Evolutionary conservation across 257 asterid species (phyloP).

Genomic region (Solanum rostratum): DNA sequence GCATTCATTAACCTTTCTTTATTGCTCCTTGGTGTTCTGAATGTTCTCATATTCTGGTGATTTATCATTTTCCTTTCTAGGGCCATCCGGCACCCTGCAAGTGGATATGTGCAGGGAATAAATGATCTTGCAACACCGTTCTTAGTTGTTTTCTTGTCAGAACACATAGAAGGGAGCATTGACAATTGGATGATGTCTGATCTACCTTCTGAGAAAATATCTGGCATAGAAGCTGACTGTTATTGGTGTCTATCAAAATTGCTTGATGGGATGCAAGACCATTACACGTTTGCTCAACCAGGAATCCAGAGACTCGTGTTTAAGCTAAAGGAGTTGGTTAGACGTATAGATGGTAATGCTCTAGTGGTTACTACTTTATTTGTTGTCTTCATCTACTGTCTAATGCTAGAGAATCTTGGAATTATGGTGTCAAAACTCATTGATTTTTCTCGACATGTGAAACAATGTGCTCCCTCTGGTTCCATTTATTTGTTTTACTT

Average conservation of each 20-base stretch:
- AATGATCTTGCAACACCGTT: slow-evolving; percentile 95
- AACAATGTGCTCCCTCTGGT: background rate
- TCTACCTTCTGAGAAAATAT: slow-evolving; percentile 60
- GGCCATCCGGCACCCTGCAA: slow-evolving; percentile 98
- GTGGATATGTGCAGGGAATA: slow-evolving; percentile 99
- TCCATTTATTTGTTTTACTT: background rate
- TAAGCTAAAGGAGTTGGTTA: slow-evolving; percentile 88
- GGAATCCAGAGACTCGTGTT: slow-evolving; percentile 96
- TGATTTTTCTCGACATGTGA: background rate
- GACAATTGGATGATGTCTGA: slow-evolving; percentile 65
- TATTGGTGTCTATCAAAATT: slow-evolving; percentile 93
- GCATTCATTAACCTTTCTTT: background rate
- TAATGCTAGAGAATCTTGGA: background rate
- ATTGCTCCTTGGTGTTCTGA: background rate
- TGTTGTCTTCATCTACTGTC: background rate
- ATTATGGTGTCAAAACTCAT: background rate
- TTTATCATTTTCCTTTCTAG: slow-evolving; percentile 21
- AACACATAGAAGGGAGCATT: slow-evolving; percentile 63
- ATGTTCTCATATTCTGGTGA: background rate
- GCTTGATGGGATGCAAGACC: slow-evolving; percentile 99
- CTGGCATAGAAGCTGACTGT: slow-evolving; percentile 88
- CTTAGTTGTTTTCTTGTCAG: slow-evolving; percentile 87
- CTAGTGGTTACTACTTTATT: background rate
- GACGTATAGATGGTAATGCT: slow-evolving; percentile 81
- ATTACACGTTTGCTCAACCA: slow-evolving; percentile 98